Evolutionary conservation across 306 rosid genomes (phyloP), one percentile per base, ranked within the genome.

Genomic region (Purshia tridentata): DNA sequence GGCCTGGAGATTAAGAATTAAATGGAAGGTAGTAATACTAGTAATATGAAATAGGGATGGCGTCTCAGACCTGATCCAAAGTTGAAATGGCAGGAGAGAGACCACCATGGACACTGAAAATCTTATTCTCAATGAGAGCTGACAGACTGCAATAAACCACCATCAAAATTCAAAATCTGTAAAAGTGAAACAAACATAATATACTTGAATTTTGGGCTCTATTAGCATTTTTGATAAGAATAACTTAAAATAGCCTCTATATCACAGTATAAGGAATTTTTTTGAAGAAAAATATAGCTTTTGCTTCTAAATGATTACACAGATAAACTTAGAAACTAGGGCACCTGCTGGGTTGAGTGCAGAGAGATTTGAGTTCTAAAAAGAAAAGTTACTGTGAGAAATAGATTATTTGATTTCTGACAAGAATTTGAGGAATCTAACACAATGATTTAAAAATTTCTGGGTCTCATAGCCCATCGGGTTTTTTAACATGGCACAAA

Each of bases 41-140:
- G 22, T 29, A 15, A 56, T 14, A 14, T 53, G 63, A 52, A 74
- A 20, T 37, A 6, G 40, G 53, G 60, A 78, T 19, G 49, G 74
- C 48, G 62, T 60, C 72, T 78, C 82, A 53, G 51, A 95, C 99
- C 93, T 91, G 99, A 73, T 95, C 99, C 88, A 95, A 82, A 42
- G 96, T 92, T 77, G 96, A 81, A 75, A 91, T 88, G 85, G 96
- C 92, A 81, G 99, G 99, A 75, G 99, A 95, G 57, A 95, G 97
- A 70, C 99, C 98, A 64, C 99, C 99, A 73, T 95, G 99, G 80
- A 95, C 98, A 76, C 96, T 86, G 80, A 95, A 95, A 86, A 95
- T 86, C 88, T 72, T 86, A 87, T 95, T 95, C 82, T 91, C 99
- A 66, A 95, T 95, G 47, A 95, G 86, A 47, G 99, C 99, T 18